A percentile compares a stretch with the other conserved stretches of the same genome.
These are phyloP conservation scores for Mortierella antarctica DNA, from an alignment of 192 early-diverging fungal genomes.

Conservation along the genomic window DNA sequence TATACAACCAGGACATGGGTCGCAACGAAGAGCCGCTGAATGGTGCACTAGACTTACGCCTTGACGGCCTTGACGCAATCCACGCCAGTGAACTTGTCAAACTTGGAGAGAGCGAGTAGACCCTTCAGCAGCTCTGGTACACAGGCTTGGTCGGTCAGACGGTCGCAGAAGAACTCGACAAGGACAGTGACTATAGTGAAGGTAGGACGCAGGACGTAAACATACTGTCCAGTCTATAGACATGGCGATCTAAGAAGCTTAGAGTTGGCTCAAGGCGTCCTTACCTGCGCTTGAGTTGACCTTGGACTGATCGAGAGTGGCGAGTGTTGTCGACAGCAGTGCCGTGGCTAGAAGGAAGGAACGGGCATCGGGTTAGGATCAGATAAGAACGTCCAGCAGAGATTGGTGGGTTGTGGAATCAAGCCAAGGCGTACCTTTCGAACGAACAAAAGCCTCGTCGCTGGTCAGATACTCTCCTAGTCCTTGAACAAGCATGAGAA, in stretches of 20 bases:
- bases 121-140: conserved; percentile 75
- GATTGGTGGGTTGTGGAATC: too few relatives aligned
- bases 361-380: background rate
- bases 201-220: background rate
- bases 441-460: conserved; percentile 86
- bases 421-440: conserved; percentile 69
- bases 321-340: conserved; percentile 72
- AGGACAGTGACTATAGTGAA: conserved; percentile 64
- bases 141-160: conserved; percentile 77
- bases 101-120: conserved; percentile 67
- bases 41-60: conserved; percentile 46
- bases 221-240: background rate
- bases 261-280: background rate
- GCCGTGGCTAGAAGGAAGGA: conserved; percentile 60
- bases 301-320: conserved; percentile 56
- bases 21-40: background rate
- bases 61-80: conserved; percentile 65
- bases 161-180: conserved; percentile 79
- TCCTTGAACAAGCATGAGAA: conserved; percentile 82
- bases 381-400: background rate
- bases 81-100: conserved; percentile 66
- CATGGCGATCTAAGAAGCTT: background rate
- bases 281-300: conserved; percentile 67
- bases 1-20: background rate
- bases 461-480: conserved; percentile 82